Evolutionary conservation across 164 flowering plant genomes (phyloP).

Genomic region (Dillenia suffruticosa): DNA sequence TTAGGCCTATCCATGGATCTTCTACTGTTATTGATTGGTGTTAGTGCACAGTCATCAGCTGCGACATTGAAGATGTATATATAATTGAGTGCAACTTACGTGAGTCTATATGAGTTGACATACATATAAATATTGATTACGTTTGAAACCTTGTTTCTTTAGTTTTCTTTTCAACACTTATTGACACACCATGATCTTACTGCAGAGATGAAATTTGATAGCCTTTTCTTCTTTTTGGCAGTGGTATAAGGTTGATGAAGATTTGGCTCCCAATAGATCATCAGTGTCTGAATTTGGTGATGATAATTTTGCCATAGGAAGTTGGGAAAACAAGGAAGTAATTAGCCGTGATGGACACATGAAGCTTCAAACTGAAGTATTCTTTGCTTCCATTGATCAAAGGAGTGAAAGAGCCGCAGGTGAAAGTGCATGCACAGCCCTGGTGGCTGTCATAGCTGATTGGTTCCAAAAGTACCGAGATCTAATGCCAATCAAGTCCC

Average conservation of each 20-base stretch:
- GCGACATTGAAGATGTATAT: too few species aligned
- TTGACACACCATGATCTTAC: too few species aligned
- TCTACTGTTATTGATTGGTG: too few species aligned
- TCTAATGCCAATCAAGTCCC: slow-evolving; percentile 83
- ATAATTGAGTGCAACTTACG: too few species aligned
- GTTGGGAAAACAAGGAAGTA: slow-evolving; percentile 88
- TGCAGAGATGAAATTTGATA: too few species aligned
- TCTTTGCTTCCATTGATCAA: slow-evolving; percentile 96
- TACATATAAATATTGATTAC: too few species aligned
- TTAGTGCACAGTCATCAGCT: too few species aligned
- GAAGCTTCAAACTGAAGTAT: slow-evolving; percentile 78
- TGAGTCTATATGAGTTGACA: too few species aligned
- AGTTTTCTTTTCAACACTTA: too few species aligned
- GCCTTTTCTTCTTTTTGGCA: slow-evolving; percentile 19
- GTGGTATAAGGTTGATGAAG: slow-evolving; percentile 73
- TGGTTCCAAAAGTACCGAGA: slow-evolving; percentile 80
- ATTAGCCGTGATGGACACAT: slow-evolving; percentile 83
- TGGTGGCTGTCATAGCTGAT: slow-evolving; percentile 94
- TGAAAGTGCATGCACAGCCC: slow-evolving; percentile 95
- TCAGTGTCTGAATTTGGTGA: slow-evolving; percentile 97
- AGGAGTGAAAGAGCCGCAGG: slow-evolving; percentile 94
- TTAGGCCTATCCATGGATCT: too few species aligned
- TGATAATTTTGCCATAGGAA: slow-evolving; percentile 86
- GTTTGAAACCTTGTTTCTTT: too few species aligned
- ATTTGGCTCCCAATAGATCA: slow-evolving; percentile 51